phyloP scores from a whole-genome alignment of 2,329 filamentous ascomycete species.

The Phialemonium atrogriseum region DNA sequence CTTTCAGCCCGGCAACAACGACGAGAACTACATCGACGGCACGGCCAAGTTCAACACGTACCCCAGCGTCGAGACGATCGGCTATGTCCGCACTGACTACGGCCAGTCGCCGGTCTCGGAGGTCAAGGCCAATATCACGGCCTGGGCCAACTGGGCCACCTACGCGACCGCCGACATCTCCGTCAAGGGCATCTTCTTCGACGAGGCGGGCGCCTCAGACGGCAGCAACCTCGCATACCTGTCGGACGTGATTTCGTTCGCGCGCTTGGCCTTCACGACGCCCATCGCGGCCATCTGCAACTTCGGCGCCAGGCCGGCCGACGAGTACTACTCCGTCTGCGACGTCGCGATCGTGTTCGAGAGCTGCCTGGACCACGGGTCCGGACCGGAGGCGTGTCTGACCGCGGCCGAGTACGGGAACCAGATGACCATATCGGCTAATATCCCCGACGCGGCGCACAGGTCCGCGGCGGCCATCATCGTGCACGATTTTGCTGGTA shows the following conservation, averaged over 20 bases:
- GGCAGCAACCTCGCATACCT: conserved; percentile 6
- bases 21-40: conserved; percentile 3
- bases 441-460: background rate
- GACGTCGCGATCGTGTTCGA: background rate
- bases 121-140: conserved; percentile 2
- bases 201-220: conserved; percentile 9
- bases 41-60: background rate
- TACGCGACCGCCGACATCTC: conserved; percentile 4
- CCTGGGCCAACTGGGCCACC: conserved; percentile 6
- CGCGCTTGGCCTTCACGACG: conserved; percentile 3
- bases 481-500: background rate
- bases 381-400: too few relatives aligned
- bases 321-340: conserved; percentile 17
- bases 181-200: conserved; percentile 8
- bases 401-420: background rate
- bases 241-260: conserved; percentile 4
- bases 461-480: background rate
- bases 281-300: conserved; percentile 1
- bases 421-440: background rate
- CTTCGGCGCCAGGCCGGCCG: conserved; percentile 12
- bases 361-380: background rate
- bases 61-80: background rate
- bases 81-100: conserved; percentile 4
- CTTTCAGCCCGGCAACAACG: conserved; percentile 4
- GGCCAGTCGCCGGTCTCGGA: background rate